Evolutionary conservation across 1,139 yeast species (phyloP).

Genomic region (Yarrowia galli): DNA sequence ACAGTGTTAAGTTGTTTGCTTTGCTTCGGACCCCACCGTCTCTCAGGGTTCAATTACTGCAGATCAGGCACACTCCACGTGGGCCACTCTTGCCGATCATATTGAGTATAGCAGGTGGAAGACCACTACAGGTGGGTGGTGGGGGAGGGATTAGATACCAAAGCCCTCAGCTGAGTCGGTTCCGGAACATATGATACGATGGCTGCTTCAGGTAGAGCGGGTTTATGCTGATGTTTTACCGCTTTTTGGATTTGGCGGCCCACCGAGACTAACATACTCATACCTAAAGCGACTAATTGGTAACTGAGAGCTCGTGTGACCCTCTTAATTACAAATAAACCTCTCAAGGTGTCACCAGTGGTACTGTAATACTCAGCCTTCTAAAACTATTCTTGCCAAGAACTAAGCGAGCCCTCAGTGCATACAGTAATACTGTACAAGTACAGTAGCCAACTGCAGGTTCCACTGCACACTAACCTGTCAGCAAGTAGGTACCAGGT

Average conservation of each 20-base stretch:
- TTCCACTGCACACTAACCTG: background rate
- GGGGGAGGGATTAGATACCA: background rate
- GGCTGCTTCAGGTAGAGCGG: background rate
- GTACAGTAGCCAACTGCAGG: slow-evolving; percentile 14
- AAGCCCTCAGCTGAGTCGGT: background rate
- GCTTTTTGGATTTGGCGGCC: background rate
- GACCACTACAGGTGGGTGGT: background rate
- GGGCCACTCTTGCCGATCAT: background rate
- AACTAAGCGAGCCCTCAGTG: slow-evolving; percentile 3
- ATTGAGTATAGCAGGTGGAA: background rate
- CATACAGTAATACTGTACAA: too few relatives aligned
- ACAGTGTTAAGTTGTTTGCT: background rate
- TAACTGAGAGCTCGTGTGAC: slow-evolving; percentile 2
- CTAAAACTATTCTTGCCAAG: slow-evolving; percentile 8
- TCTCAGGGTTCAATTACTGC: slow-evolving; percentile 20
- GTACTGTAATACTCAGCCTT: slow-evolving; percentile 1
- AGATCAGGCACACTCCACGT: slow-evolving; percentile 29
- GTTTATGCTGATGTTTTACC: background rate
- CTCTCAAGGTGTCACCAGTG: background rate
- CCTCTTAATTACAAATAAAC: background rate
- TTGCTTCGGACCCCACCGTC: background rate
- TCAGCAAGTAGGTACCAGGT: background rate
- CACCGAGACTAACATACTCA: background rate
- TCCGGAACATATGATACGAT: background rate
- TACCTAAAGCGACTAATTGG: slow-evolving; percentile 1